Percentiles rank a stretch among this genome's conserved stretches.
These are phyloP conservation scores for Pharus latifolius DNA, from an alignment of 176 grass and related monocot species.

Conservation along the genomic window DNA sequence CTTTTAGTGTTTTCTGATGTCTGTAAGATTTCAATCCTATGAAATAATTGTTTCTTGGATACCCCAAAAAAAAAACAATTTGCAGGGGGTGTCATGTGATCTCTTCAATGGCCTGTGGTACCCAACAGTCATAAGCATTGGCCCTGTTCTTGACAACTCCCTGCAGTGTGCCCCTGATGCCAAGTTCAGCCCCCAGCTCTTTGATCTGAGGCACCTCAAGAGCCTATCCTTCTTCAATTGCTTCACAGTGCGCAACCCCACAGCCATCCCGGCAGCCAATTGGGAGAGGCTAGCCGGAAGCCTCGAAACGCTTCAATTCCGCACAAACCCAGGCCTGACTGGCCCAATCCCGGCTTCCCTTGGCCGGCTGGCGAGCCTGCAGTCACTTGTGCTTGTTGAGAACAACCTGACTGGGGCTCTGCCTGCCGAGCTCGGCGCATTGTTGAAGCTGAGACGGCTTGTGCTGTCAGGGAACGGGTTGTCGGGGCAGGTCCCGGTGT, in stretches of 20 bases:
- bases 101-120: conserved; percentile 82
- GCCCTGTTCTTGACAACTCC: conserved; percentile 86
- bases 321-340: conserved; percentile 47
- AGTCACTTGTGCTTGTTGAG: conserved; percentile 66
- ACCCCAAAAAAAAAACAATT: neutral
- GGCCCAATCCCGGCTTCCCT: conserved; percentile 42
- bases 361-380: conserved; percentile 47
- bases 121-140: conserved; percentile 60
- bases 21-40: neutral
- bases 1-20: neutral
- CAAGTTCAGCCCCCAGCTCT: conserved; percentile 52
- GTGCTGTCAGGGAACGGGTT: conserved; percentile 67
- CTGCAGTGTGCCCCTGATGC: conserved; percentile 46
- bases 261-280: conserved; percentile 22
- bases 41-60: conserved; percentile 22
- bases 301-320: conserved; percentile 67
- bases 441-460: conserved; percentile 42
- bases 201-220: conserved; percentile 66
- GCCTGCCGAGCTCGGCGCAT: conserved; percentile 37
- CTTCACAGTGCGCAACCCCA: conserved; percentile 39
- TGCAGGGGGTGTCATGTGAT: conserved; percentile 97
- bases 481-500: conserved; percentile 45
- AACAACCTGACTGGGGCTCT: conserved; percentile 54
- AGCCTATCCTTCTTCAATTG: conserved; percentile 67
- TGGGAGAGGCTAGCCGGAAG: conserved; percentile 60